A percentile compares a stretch with the other conserved stretches of the same genome.
Evolutionary conservation across 1,284 basidiomycete genomes (phyloP).

Genomic region (Cutaneotrichosporon dermatis): DNA sequence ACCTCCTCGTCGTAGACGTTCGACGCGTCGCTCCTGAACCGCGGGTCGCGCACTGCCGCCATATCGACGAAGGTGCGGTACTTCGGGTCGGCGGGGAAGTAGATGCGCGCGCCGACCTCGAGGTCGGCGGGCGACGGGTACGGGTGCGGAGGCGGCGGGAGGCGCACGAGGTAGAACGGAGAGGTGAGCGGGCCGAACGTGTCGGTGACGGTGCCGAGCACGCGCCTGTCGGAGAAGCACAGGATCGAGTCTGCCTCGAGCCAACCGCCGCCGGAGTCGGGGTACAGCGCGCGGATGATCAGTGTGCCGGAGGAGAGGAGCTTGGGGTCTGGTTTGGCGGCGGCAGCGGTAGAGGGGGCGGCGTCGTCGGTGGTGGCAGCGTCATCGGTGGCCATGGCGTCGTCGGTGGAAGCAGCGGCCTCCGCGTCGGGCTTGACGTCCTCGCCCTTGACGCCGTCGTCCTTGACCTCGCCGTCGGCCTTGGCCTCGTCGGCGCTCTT

Average conservation of each 20-base stretch:
- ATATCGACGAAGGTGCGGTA: constrained; percentile 52
- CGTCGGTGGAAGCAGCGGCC: not conserved
- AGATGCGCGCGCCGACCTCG: constrained; percentile 41
- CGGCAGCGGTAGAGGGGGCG: not conserved
- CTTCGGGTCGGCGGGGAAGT: constrained; percentile 46
- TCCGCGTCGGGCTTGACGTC: not conserved
- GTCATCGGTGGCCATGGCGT: not conserved
- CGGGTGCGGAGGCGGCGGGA: constrained; percentile 45
- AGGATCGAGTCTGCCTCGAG: constrained; percentile 54
- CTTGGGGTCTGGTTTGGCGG: constrained; percentile 8
- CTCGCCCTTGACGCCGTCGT: not conserved
- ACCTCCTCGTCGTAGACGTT: constrained; percentile 57
- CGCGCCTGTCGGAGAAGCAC: constrained; percentile 52
- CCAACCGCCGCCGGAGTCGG: constrained; percentile 38
- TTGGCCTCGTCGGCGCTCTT: not conserved
- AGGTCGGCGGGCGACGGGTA: constrained; percentile 30
- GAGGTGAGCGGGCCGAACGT: constrained; percentile 56
- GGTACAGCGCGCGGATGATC: constrained; percentile 45
- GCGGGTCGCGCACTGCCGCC: constrained; percentile 48
- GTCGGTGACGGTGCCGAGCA: constrained; percentile 54
- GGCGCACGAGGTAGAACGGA: constrained; percentile 52
- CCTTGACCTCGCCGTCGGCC: not conserved
- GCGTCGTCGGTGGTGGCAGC: not conserved
- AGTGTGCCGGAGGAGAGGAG: constrained; percentile 49
- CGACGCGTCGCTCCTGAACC: constrained; percentile 53